These are phyloP conservation scores for Nothophytophthora sp. DNA, from an alignment of 352 stramenopile species.

Conservation along the genomic window DNA sequence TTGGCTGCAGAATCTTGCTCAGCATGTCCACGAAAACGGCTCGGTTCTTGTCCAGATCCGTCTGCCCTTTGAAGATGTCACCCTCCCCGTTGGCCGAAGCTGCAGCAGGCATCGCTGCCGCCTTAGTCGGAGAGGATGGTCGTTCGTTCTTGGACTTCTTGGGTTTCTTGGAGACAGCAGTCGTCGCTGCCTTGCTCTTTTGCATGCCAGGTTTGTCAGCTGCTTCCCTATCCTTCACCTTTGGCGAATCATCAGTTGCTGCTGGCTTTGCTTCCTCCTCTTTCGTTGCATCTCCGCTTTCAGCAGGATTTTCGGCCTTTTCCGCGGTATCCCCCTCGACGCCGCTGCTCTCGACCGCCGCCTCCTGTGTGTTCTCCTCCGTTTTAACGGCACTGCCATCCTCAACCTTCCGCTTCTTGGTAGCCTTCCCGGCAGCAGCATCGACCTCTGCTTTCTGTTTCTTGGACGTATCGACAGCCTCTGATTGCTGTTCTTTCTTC, in stretches of 20 bases:
- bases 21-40: constrained; percentile 71
- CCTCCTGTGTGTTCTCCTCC: constrained; percentile 17
- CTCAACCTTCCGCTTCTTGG: constrained; percentile 54
- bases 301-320: constrained; percentile 1
- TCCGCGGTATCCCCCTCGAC: constrained; percentile 5
- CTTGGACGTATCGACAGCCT: constrained; percentile 31
- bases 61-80: constrained; percentile 34
- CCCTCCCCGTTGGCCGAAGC: constrained; percentile 15
- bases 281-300: constrained; percentile 10
- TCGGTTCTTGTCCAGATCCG: constrained; percentile 57
- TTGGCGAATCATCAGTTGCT: constrained; percentile 6
- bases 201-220: not conserved
- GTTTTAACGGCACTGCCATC: constrained; percentile 18
- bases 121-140: constrained; percentile 6
- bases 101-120: constrained; percentile 2
- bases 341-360: constrained; percentile 8
- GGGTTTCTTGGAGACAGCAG: not conserved
- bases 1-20: constrained; percentile 50
- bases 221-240: constrained; percentile 11
- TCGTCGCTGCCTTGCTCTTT: constrained; percentile 6
- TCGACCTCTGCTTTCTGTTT: constrained; percentile 29
- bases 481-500: constrained; percentile 50
- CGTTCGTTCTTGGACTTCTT: constrained; percentile 5
- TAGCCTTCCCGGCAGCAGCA: constrained; percentile 20
- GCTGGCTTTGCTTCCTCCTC: constrained; percentile 7